Percentiles rank a stretch among this genome's conserved stretches.
These are phyloP conservation scores for Entonaema liquescens DNA, from an alignment of 495 filamentous ascomycete genomes.

Conservation along the genomic window DNA sequence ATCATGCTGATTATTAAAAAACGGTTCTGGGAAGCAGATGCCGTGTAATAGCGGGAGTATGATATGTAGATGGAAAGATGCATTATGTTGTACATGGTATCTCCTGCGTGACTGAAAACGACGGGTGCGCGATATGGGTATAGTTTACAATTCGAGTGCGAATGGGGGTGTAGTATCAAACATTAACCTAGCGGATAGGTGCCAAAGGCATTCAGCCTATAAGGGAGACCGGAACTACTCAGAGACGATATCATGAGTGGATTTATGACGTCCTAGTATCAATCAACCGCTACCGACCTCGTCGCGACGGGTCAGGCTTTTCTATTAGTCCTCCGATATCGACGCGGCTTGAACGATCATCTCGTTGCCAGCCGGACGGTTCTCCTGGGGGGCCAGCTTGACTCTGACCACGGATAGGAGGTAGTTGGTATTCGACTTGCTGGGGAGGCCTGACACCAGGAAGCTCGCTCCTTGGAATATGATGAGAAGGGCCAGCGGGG, in stretches of 20 bases:
- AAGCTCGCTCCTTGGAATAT: slow-evolving; percentile 58
- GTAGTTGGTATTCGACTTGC: slow-evolving; percentile 59
- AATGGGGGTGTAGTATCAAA: slow-evolving; percentile 36
- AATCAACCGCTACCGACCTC: slow-evolving; percentile 35
- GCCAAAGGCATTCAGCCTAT: slow-evolving; percentile 6
- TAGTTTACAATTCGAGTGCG: slow-evolving; percentile 40
- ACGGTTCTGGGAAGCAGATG: slow-evolving; percentile 26
- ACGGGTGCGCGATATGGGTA: slow-evolving; percentile 39
- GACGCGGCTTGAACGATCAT: slow-evolving; percentile 58
- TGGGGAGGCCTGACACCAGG: slow-evolving; percentile 46
- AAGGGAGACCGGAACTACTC: slow-evolving; percentile 15
- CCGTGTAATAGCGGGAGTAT: slow-evolving; percentile 24
- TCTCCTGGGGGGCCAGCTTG: slow-evolving; percentile 47
- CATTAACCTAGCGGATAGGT: slow-evolving; percentile 29
- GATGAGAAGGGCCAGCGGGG: slow-evolving; percentile 51
- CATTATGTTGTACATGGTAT: slow-evolving; percentile 52
- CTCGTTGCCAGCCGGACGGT: slow-evolving; percentile 47
- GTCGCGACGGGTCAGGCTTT: slow-evolving; percentile 48
- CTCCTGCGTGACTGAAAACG: slow-evolving; percentile 42
- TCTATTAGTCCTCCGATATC: slow-evolving; percentile 65
- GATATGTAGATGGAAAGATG: slow-evolving; percentile 45
- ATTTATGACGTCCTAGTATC: slow-evolving; percentile 11
- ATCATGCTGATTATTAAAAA: slow-evolving; percentile 36
- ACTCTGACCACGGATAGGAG: slow-evolving; percentile 60
- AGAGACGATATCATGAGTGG: background rate